Evolutionary conservation across 768 basidiomycete genomes (phyloP).

Genomic region (Calocybe cyanea): DNA sequence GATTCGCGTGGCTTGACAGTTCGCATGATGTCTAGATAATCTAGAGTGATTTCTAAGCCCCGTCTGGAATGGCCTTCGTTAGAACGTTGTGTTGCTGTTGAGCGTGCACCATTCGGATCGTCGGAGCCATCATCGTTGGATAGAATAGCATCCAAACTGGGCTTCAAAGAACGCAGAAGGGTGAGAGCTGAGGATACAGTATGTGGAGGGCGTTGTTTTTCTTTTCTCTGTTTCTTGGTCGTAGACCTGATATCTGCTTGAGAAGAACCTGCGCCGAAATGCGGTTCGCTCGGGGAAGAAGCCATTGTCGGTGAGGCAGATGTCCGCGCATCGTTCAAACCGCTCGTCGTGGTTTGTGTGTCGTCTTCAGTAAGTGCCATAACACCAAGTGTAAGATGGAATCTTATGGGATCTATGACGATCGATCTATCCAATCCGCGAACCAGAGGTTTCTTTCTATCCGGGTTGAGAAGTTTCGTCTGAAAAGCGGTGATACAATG

Average conservation of each 20-base stretch:
- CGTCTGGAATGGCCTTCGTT: no score
- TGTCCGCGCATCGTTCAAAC: background rate
- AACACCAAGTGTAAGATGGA: constrained; percentile 75
- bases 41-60: constrained; percentile 32
- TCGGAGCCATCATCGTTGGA: constrained; percentile 9
- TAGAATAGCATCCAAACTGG: constrained; percentile 40
- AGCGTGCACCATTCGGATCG: no score
- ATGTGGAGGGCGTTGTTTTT: constrained; percentile 5
- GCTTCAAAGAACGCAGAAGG: constrained; percentile 38
- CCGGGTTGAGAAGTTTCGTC: background rate
- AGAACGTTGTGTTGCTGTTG: no score
- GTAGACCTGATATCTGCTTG: no score
- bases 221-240: background rate
- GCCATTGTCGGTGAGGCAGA: background rate
- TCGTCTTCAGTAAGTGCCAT: constrained; percentile 47
- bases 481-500: background rate
- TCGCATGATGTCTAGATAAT: constrained; percentile 45
- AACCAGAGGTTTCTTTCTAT: constrained; percentile 17
- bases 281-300: background rate
- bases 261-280: background rate
- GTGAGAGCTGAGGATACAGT: constrained; percentile 39
- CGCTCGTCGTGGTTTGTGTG: no score
- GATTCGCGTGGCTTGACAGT: constrained; percentile 9
- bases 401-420: constrained; percentile 50
- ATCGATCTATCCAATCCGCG: constrained; percentile 60